Conservation (phyloP, 768 basidiomycete genomes). For the Suillus ampliporus region DNA sequence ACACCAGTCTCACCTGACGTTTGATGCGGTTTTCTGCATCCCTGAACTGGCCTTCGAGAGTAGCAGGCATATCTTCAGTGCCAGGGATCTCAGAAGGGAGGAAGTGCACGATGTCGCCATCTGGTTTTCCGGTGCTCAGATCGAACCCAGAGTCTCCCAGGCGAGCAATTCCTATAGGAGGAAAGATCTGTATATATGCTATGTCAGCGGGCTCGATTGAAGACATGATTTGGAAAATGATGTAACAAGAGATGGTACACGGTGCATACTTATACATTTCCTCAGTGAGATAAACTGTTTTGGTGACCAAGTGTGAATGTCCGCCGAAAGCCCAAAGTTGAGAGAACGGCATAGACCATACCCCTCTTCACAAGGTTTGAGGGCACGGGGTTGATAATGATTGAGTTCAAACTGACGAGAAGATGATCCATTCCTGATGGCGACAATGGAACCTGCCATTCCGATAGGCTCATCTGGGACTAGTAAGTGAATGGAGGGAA, state of each 20-base stretch:
- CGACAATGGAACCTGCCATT: too few species aligned
- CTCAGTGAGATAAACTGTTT: neutral
- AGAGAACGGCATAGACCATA: neutral
- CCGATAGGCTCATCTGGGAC: too few species aligned
- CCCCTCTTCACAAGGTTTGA: too few species aligned
- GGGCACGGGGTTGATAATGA: too few species aligned
- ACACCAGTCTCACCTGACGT: slow-evolving; percentile 30
- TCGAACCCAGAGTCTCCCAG: slow-evolving; percentile 37
- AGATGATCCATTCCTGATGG: too few species aligned
- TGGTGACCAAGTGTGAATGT: neutral
- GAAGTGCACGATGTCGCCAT: slow-evolving; percentile 21
- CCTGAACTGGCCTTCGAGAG: slow-evolving; percentile 19
- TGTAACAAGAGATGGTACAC: neutral
- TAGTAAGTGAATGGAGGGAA: too few species aligned
- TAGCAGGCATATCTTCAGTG: slow-evolving; percentile 20
- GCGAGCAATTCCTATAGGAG: slow-evolving; percentile 41
- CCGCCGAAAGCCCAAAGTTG: neutral
- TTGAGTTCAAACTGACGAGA: too few species aligned
- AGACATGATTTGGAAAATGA: neutral
- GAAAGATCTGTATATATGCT: slow-evolving; percentile 35
- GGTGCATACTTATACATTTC: slow-evolving; percentile 8
- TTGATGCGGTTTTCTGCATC: slow-evolving; percentile 31
- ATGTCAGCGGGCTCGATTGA: neutral
- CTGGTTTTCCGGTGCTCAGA: slow-evolving; percentile 12
- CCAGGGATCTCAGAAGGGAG: slow-evolving; percentile 38